Percentiles rank a stretch among this genome's conserved stretches.
Evolutionary conservation across 2,329 filamentous ascomycete genomes (phyloP).

Genomic region (Mycocentrospora acerina): DNA sequence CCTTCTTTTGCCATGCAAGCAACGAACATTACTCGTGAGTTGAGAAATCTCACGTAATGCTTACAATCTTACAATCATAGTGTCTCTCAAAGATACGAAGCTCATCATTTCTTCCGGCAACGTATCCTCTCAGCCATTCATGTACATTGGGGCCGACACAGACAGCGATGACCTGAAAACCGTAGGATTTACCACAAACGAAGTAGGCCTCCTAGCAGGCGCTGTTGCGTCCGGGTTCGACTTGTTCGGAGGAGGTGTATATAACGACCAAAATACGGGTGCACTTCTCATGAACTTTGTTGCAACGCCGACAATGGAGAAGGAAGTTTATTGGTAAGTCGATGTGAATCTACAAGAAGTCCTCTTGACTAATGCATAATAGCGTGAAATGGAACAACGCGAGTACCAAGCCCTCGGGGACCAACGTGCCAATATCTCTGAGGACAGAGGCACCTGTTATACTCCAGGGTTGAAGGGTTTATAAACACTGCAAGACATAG

Average conservation of each 20-base stretch:
- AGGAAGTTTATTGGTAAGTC: constrained; percentile 13
- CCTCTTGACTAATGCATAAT: not conserved
- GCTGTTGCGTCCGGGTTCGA: constrained; percentile 19
- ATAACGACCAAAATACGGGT: constrained; percentile 21
- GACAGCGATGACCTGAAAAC: constrained; percentile 15
- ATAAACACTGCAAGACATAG: too few species aligned
- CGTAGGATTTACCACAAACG: constrained; percentile 29
- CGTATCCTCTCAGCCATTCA: constrained; percentile 19
- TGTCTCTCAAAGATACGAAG: constrained; percentile 12
- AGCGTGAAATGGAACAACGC: constrained; percentile 2
- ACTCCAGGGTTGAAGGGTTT: not conserved
- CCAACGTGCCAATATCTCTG: constrained; percentile 1
- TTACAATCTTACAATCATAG: constrained; percentile 7
- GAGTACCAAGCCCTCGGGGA: not conserved
- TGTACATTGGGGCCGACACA: constrained; percentile 21
- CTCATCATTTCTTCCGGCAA: constrained; percentile 22
- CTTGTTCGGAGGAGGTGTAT: constrained; percentile 36
- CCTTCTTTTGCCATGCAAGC: constrained; percentile 16
- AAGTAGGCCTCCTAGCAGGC: constrained; percentile 11
- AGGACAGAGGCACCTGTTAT: constrained; percentile 1
- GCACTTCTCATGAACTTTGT: constrained; percentile 21
- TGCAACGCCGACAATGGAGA: constrained; percentile 15
- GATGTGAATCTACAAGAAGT: not conserved
- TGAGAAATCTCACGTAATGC: not conserved
- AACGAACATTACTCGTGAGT: constrained; percentile 35